Percentiles rank a stretch among this genome's conserved stretches.
These are phyloP conservation scores for Entomophthora muscae DNA, from an alignment of 371 early-diverging fungal species.

Conservation along the genomic window DNA sequence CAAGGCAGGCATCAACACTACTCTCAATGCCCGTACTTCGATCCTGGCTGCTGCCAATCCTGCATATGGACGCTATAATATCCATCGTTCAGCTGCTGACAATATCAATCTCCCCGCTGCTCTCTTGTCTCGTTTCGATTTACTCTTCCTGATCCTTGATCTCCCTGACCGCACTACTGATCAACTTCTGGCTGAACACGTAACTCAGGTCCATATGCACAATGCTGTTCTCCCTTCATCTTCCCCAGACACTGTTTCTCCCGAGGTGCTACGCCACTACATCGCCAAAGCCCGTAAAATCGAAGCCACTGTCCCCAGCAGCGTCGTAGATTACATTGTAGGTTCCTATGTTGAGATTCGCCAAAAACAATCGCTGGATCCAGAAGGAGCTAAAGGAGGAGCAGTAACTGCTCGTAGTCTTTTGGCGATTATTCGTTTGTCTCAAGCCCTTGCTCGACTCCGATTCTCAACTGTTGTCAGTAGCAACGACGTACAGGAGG, in stretches of 20 bases:
- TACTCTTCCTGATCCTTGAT: conserved; percentile 81
- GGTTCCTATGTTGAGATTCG: conserved; percentile 71
- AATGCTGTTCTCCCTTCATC: conserved; percentile 43
- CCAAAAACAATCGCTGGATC: conserved; percentile 34
- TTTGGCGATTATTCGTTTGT: conserved; percentile 79
- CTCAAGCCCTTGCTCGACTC: conserved; percentile 79
- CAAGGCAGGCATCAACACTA: conserved; percentile 90
- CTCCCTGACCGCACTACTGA: conserved; percentile 54
- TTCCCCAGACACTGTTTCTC: conserved; percentile 43
- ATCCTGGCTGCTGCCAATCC: conserved; percentile 88
- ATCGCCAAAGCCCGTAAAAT: conserved; percentile 63
- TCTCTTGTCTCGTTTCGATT: conserved; percentile 93
- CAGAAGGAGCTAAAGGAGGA: conserved; percentile 22
- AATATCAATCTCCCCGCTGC: conserved; percentile 96
- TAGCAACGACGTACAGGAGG: conserved; percentile 85
- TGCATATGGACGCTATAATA: conserved; percentile 70
- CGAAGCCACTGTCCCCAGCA: conserved; percentile 49
- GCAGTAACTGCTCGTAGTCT: conserved; percentile 72
- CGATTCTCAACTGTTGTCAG: conserved; percentile 64
- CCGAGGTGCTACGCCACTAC: conserved; percentile 55
- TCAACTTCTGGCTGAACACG: conserved; percentile 68
- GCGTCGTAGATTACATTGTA: conserved; percentile 73
- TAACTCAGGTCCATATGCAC: conserved; percentile 78
- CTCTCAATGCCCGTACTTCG: conserved; percentile 77
- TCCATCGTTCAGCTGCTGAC: conserved; percentile 53